phyloP scores from a whole-genome alignment of 805 yeast species.

The Blastobotrys muscicola region DNA sequence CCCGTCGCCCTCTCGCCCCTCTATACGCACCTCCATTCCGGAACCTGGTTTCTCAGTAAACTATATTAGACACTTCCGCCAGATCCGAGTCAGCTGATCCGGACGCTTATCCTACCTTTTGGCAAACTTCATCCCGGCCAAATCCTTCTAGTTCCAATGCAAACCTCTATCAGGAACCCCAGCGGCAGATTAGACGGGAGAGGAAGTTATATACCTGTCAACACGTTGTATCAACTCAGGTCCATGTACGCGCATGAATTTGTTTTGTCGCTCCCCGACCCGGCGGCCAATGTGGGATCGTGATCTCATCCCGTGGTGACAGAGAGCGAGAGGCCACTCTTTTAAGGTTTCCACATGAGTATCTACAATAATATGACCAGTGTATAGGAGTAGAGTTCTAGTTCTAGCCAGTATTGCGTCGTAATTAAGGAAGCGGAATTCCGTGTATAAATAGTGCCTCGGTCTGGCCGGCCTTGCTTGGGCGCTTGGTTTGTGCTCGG shows the following conservation, averaged over 20 bases:
- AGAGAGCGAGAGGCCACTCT: too few relatives aligned
- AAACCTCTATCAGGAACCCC: neutral
- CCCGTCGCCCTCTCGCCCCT: neutral
- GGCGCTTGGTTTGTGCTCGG: too few relatives aligned
- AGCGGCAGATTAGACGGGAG: too few relatives aligned
- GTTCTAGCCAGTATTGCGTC: too few relatives aligned
- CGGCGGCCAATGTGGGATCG: neutral
- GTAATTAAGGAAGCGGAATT: too few relatives aligned
- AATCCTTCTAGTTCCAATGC: neutral
- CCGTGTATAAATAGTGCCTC: too few relatives aligned
- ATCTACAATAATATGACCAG: too few relatives aligned
- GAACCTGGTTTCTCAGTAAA: conserved; percentile 75
- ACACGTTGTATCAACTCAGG: neutral
- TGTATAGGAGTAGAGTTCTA: too few relatives aligned
- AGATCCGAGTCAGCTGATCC: neutral
- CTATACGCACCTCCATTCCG: conserved; percentile 63
- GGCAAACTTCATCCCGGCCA: conserved; percentile 39
- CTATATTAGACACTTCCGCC: conserved; percentile 15
- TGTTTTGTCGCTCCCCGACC: neutral
- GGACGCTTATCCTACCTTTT: conserved; percentile 40
- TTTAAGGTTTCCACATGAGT: too few relatives aligned
- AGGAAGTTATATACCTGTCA: neutral
- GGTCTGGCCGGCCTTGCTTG: too few relatives aligned
- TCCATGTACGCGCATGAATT: neutral
- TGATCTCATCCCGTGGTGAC: too few relatives aligned